Evolutionary conservation across 2,329 filamentous ascomycete genomes (phyloP).

Genomic region (Calonectria naviculata): DNA sequence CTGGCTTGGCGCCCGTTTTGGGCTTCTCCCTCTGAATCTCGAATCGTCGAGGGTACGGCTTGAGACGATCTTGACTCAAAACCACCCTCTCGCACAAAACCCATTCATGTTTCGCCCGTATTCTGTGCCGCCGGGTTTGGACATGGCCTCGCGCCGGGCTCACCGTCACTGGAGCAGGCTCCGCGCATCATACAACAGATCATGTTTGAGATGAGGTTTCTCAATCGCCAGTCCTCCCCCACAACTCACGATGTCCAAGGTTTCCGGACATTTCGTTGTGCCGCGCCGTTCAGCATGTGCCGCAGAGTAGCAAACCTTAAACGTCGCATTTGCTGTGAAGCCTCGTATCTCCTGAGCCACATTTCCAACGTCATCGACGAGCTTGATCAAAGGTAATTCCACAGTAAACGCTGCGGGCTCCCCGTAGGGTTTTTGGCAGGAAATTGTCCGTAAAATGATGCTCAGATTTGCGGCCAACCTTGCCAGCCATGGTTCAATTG

Average conservation of each 20-base stretch:
- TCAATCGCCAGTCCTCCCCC: constrained; percentile 17
- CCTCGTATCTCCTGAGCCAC: constrained; percentile 20
- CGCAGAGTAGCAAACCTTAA: constrained; percentile 21
- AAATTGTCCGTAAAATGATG: not conserved
- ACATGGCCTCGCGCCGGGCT: constrained; percentile 51
- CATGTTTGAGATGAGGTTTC: constrained; percentile 16
- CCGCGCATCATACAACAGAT: constrained; percentile 4
- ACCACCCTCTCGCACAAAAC: constrained; percentile 17
- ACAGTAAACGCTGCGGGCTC: not conserved
- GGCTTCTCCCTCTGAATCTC: constrained; percentile 19
- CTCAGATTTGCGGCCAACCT: not conserved
- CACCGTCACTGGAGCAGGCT: not conserved
- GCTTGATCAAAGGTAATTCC: not conserved
- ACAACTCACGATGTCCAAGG: constrained; percentile 14
- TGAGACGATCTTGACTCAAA: constrained; percentile 44
- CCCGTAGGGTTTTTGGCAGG: not conserved
- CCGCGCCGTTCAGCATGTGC: constrained; percentile 9
- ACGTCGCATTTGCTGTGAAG: constrained; percentile 15
- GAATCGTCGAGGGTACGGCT: constrained; percentile 26
- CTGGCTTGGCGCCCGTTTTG: constrained; percentile 30
- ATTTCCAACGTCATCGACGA: constrained; percentile 14
- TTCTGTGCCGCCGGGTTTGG: constrained; percentile 58
- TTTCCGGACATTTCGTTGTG: constrained; percentile 17
- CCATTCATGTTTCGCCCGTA: constrained; percentile 22
- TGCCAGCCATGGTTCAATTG: not conserved